Conservation (phyloP, 2,329 filamentous ascomycete species). For the Diaporthe eres region DNA sequence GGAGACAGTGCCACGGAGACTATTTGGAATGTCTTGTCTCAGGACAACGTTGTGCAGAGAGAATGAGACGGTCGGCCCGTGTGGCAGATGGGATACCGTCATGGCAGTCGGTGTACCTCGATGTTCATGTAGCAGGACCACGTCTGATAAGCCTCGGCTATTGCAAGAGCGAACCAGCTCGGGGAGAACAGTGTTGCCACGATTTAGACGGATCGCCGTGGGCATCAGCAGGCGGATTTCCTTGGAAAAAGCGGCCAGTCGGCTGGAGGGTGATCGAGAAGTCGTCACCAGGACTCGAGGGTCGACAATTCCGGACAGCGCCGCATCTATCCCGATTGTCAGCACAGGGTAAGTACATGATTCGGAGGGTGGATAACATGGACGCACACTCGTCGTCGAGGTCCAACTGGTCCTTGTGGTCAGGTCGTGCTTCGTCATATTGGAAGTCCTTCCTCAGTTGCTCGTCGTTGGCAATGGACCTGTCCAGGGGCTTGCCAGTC, state of each 20-base stretch:
- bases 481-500: constrained; percentile 87
- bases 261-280: constrained; percentile 86
- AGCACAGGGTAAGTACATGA: neutral
- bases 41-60: constrained; percentile 93
- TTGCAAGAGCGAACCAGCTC: constrained; percentile 88
- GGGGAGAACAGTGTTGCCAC: constrained; percentile 89
- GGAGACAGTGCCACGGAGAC: constrained; percentile 77
- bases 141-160: constrained; percentile 83
- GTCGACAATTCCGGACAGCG: constrained; percentile 92
- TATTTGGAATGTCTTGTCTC: constrained; percentile 92
- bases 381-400: constrained; percentile 85
- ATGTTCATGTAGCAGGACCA: constrained; percentile 92
- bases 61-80: constrained; percentile 89
- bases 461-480: constrained; percentile 88
- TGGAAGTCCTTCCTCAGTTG: constrained; percentile 87
- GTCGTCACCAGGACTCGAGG: constrained; percentile 92
- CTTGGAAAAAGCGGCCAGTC: constrained; percentile 91
- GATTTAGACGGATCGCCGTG: constrained; percentile 88
- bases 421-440: constrained; percentile 87
- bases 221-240: constrained; percentile 79
- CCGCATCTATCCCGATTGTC: constrained; percentile 58
- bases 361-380: neutral
- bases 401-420: constrained; percentile 78
- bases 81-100: constrained; percentile 88
- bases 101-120: constrained; percentile 92